Percentiles rank a stretch among this genome's conserved stretches.
Conservation (phyloP, 257 asterid genomes). For the Capsicum baccatum region DNA sequence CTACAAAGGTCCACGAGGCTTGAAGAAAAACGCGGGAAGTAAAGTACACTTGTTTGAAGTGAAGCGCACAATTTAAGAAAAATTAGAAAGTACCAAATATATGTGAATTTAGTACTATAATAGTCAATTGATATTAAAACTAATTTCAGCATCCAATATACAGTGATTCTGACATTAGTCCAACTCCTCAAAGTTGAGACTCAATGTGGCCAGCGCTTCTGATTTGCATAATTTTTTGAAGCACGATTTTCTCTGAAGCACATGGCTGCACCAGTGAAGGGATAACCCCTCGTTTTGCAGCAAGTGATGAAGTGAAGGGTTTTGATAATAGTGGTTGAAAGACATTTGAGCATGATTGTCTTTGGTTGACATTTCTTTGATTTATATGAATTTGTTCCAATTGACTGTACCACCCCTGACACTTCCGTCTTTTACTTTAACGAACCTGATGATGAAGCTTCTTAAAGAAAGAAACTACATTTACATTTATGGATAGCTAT, state of each 20-base stretch:
- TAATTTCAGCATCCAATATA: not conserved
- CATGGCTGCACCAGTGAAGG: not conserved
- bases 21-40: not conserved
- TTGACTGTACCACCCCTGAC: not conserved
- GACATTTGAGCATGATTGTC: not conserved
- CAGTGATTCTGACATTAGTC: not conserved
- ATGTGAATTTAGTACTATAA: not conserved
- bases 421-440: not conserved
- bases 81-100: not conserved
- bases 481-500: not conserved
- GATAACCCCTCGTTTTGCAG: not conserved
- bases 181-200: not conserved
- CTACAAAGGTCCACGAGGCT: not conserved
- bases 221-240: not conserved
- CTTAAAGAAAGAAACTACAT: not conserved
- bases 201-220: not conserved
- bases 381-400: constrained; percentile 3
- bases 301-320: not conserved
- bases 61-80: not conserved
- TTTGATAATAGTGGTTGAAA: not conserved
- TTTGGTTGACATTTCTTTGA: not conserved
- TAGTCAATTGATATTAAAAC: not conserved
- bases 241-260: not conserved
- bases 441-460: not conserved
- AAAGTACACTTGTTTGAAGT: not conserved